Percentiles rank a stretch among this genome's conserved stretches.
Conservation (phyloP, 768 basidiomycete species). For the Roridomyces roridus region DNA sequence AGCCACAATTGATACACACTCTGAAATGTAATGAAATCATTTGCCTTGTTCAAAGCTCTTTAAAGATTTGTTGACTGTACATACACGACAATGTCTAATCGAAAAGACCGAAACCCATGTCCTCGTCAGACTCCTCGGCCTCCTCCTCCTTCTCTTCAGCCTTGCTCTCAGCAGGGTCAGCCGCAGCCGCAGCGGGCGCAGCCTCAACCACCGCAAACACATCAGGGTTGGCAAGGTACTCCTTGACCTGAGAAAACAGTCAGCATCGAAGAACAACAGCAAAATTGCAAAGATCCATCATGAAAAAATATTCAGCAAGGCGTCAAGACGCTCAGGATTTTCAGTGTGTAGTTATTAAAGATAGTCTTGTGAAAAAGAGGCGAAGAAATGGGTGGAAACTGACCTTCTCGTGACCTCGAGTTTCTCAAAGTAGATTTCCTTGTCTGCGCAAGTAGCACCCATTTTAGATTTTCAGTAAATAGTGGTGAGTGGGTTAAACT, state of each 20-base stretch:
- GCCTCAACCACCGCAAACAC: constrained; percentile 89
- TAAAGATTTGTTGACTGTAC: too few relatives aligned
- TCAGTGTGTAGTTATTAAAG: constrained; percentile 69
- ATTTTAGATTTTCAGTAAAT: constrained; percentile 61
- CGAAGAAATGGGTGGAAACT: too few relatives aligned
- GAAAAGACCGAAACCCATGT: too few relatives aligned
- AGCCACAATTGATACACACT: too few relatives aligned
- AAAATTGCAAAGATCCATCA: constrained; percentile 35
- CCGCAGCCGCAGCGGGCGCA: constrained; percentile 57
- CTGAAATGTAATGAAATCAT: too few relatives aligned
- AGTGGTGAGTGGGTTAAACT: constrained; percentile 24
- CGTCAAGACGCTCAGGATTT: constrained; percentile 78
- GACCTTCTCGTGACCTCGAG: constrained; percentile 94
- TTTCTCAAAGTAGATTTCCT: constrained; percentile 90
- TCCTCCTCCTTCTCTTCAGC: constrained; percentile 82
- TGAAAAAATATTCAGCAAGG: constrained; percentile 41
- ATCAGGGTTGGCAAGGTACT: constrained; percentile 96
- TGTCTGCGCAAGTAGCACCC: constrained; percentile 91
- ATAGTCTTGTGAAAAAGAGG: constrained; percentile 39
- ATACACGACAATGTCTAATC: too few relatives aligned
- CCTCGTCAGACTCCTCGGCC: constrained; percentile 83
- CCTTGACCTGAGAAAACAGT: constrained; percentile 77
- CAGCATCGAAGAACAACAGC: constrained; percentile 14
- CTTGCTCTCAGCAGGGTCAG: constrained; percentile 61
- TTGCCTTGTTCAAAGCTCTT: too few relatives aligned